Conservation (phyloP, 2,329 filamentous ascomycete genomes). For the Fusarium nurragi region DNA sequence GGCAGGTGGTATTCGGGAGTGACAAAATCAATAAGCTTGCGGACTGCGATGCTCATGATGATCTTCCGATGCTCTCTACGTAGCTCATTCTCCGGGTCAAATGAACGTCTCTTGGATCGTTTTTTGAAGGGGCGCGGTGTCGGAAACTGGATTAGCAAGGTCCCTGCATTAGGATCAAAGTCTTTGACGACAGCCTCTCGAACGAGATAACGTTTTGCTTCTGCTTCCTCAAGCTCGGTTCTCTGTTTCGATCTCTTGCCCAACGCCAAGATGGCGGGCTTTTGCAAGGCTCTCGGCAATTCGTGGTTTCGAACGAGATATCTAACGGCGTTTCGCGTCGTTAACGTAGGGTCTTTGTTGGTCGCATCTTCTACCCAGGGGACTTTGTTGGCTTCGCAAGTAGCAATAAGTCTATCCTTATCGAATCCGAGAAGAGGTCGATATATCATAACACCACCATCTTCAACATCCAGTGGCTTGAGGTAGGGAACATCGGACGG, state of each 20-base stretch:
- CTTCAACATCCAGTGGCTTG: slow-evolving; percentile 59
- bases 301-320: slow-evolving; percentile 66
- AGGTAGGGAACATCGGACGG: slow-evolving; percentile 46
- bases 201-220: slow-evolving; percentile 65
- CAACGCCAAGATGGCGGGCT: slow-evolving; percentile 69
- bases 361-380: slow-evolving; percentile 87
- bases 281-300: slow-evolving; percentile 76
- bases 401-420: slow-evolving; percentile 78
- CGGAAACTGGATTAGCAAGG: slow-evolving; percentile 58
- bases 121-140: slow-evolving; percentile 10
- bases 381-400: slow-evolving; percentile 74
- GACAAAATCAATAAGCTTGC: slow-evolving; percentile 60
- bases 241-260: slow-evolving; percentile 61
- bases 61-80: slow-evolving; percentile 51
- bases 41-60: slow-evolving; percentile 58
- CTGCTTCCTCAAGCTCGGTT: slow-evolving; percentile 56
- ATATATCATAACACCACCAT: slow-evolving; percentile 72
- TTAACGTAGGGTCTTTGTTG: slow-evolving; percentile 80
- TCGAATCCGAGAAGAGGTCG: slow-evolving; percentile 75
- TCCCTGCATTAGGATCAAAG: slow-evolving; percentile 60
- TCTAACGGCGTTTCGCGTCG: slow-evolving; percentile 82
- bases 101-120: slow-evolving; percentile 38
- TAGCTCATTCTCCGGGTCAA: slow-evolving; percentile 37
- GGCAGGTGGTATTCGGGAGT: slow-evolving; percentile 59
- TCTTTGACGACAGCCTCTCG: slow-evolving; percentile 57